A percentile compares a stretch with the other conserved stretches of the same genome.
These are phyloP conservation scores for Arctium minus DNA, from an alignment of 129 eudicot species.

Conservation along the genomic window DNA sequence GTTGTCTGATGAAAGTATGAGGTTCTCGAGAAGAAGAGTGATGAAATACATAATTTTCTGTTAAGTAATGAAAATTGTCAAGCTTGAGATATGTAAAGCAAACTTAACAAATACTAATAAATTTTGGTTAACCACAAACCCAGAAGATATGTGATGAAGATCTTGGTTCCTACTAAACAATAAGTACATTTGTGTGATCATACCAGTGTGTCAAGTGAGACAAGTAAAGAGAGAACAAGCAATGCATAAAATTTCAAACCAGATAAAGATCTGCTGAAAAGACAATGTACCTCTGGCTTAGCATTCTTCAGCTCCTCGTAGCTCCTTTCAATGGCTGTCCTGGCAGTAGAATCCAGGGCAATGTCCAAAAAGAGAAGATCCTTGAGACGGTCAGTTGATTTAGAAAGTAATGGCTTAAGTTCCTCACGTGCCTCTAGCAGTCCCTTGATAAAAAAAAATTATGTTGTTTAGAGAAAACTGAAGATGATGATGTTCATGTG, in stretches of 20 bases:
- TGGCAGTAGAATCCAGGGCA: constrained; percentile 91
- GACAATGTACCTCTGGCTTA: constrained; percentile 67
- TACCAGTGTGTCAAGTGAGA: not conserved
- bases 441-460: constrained; percentile 47
- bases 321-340: constrained; percentile 93
- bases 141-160: not conserved
- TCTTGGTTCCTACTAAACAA: not conserved
- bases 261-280: not conserved
- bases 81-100: not conserved
- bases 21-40: constrained; percentile 91
- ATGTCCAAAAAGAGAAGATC: constrained; percentile 94
- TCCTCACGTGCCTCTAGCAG: constrained; percentile 88
- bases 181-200: not conserved
- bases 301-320: constrained; percentile 79
- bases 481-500: not conserved
- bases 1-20: constrained; percentile 74
- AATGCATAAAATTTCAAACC: not conserved
- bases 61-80: constrained; percentile 11
- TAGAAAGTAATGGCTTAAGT: constrained; percentile 73
- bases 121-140: not conserved
- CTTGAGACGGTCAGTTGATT: constrained; percentile 72
- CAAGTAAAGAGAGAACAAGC: not conserved
- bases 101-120: not conserved
- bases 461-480: not conserved
- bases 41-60: constrained; percentile 94